These are phyloP conservation scores for Plasmopara viticola DNA, from an alignment of 352 stramenopile genomes.

Conservation along the genomic window DNA sequence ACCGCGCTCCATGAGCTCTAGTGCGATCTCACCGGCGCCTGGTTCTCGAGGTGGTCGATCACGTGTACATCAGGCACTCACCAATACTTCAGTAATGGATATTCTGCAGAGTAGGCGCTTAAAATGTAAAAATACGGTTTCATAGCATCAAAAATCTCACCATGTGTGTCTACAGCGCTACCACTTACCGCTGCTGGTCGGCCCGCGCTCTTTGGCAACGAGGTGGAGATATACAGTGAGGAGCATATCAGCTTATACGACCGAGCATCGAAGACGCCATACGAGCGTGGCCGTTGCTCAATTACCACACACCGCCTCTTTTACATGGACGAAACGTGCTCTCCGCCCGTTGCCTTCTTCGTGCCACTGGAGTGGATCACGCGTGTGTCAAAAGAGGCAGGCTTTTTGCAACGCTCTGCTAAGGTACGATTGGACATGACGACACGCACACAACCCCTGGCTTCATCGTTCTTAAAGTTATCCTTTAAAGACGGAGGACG, in stretches of 20 bases:
- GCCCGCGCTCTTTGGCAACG: conserved; percentile 63
- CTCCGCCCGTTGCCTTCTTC: conserved; percentile 53
- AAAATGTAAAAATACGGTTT: not conserved
- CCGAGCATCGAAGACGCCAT: conserved; percentile 65
- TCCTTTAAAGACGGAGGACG: conserved; percentile 83
- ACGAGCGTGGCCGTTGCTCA: conserved; percentile 62
- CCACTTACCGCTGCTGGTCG: conserved; percentile 62
- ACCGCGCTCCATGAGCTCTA: conserved; percentile 21
- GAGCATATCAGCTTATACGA: conserved; percentile 82
- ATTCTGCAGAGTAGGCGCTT: conserved; percentile 50
- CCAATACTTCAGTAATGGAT: conserved; percentile 43
- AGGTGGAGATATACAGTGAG: conserved; percentile 86
- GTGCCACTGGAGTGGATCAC: conserved; percentile 68
- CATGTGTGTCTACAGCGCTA: conserved; percentile 34
- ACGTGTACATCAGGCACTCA: conserved; percentile 11
- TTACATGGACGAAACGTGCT: conserved; percentile 61
- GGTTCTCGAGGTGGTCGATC: conserved; percentile 5
- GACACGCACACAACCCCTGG: conserved; percentile 25
- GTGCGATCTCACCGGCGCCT: conserved; percentile 6
- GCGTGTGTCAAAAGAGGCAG: conserved; percentile 68
- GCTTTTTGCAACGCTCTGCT: conserved; percentile 76
- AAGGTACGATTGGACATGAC: conserved; percentile 77
- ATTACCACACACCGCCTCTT: conserved; percentile 83
- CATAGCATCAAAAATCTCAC: conserved; percentile 4
- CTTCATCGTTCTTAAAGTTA: conserved; percentile 72